Evolutionary conservation across 139 green algal genomes (phyloP).

Genomic region (Gonium pectorale): DNA sequence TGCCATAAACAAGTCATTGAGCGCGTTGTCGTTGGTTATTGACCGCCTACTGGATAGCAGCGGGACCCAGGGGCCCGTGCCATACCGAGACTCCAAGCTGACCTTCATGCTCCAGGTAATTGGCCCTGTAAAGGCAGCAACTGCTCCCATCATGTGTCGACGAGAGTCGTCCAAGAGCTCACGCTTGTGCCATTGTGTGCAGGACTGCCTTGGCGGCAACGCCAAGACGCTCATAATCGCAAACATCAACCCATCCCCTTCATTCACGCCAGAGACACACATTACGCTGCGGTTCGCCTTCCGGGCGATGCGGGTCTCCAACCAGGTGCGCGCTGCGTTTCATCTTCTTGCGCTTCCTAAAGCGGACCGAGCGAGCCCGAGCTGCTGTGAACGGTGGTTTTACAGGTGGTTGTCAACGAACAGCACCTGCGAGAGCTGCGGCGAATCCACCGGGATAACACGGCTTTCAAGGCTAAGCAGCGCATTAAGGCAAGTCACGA

Average conservation of each 20-base stretch:
- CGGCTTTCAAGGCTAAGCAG: too few species aligned
- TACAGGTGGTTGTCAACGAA: too few species aligned
- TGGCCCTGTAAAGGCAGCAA: too few species aligned
- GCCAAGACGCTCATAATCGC: conserved; percentile 95
- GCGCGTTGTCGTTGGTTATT: conserved; percentile 94
- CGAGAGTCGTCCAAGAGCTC: too few species aligned
- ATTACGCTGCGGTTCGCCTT: conserved; percentile 91
- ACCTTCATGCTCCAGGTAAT: conserved; percentile 97
- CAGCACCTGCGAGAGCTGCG: too few species aligned
- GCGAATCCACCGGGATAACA: too few species aligned
- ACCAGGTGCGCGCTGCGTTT: conserved; percentile 81
- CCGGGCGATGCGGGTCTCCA: conserved; percentile 90
- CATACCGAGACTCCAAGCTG: conserved; percentile 96
- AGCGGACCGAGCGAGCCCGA: background rate
- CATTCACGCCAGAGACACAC: conserved; percentile 81
- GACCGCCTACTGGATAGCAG: conserved; percentile 62
- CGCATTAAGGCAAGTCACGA: too few species aligned
- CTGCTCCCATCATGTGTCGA: too few species aligned
- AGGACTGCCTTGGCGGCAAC: conserved; percentile 95
- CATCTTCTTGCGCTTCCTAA: too few species aligned
- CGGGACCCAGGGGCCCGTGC: conserved; percentile 67
- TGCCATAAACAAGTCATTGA: conserved; percentile 96
- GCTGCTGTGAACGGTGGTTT: too few species aligned
- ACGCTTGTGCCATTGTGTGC: background rate
- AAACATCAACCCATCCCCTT: conserved; percentile 79